Conservation (phyloP, 805 yeast species). For the Ogataea corticis region DNA sequence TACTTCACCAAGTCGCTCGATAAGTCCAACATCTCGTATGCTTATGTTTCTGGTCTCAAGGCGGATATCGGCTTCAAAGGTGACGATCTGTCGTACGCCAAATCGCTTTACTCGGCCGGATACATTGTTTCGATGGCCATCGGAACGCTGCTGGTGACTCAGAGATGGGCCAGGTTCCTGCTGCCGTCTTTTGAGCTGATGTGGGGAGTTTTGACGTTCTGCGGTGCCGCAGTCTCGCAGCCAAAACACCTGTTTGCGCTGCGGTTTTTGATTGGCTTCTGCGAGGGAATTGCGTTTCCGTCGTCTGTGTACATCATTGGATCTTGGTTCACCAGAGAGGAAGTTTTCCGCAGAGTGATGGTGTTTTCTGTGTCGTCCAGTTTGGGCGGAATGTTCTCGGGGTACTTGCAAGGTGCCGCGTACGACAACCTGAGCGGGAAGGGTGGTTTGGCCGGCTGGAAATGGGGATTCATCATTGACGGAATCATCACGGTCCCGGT, state of each 20-base stretch:
- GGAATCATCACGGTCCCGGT: constrained; percentile 59
- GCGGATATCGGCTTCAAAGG: constrained; percentile 58
- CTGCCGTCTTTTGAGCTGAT: constrained; percentile 27
- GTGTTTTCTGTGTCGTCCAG: constrained; percentile 41
- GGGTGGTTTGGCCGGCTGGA: constrained; percentile 60
- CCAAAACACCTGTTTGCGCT: constrained; percentile 41
- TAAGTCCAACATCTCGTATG: constrained; percentile 59
- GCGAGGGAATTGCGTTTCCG: constrained; percentile 46
- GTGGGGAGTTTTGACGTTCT: constrained; percentile 33
- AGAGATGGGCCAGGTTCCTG: constrained; percentile 25
- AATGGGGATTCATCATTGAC: constrained; percentile 69
- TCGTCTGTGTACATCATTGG: constrained; percentile 40
- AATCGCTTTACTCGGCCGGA: constrained; percentile 39
- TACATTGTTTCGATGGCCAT: constrained; percentile 30
- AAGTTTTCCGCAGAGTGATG: constrained; percentile 43
- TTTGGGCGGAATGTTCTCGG: constrained; percentile 45
- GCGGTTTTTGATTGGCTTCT: constrained; percentile 44
- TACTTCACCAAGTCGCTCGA: constrained; percentile 74
- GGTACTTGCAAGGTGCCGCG: constrained; percentile 46
- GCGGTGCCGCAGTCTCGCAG: constrained; percentile 28
- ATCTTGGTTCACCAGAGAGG: constrained; percentile 45
- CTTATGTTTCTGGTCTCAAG: constrained; percentile 65
- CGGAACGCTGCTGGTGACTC: constrained; percentile 26
- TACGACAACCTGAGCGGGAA: constrained; percentile 41
- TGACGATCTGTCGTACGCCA: constrained; percentile 38